Evolutionary conservation across 1,139 yeast species (phyloP).

Genomic region (Sugiyamaella novakii): DNA sequence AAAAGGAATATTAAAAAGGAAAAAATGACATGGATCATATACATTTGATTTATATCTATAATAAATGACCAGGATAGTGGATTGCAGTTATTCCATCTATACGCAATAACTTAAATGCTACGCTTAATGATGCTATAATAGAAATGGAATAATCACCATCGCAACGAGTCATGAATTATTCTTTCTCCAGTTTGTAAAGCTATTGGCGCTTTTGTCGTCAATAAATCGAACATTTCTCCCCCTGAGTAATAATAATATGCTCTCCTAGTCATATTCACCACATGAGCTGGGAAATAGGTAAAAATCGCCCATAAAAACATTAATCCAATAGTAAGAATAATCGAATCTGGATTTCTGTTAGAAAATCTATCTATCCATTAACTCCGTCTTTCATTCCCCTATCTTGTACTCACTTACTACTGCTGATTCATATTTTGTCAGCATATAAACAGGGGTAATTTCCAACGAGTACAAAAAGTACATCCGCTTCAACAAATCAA

Average conservation of each 20-base stretch:
- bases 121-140: too few species aligned
- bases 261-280: slow-evolving; percentile 29
- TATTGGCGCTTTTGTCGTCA: slow-evolving; percentile 11
- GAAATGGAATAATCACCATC: too few species aligned
- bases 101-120: too few species aligned
- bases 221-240: slow-evolving; percentile 20
- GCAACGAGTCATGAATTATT: slow-evolving; percentile 8
- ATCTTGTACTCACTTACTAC: slow-evolving; percentile 32
- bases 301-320: slow-evolving; percentile 31
- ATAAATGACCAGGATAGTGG: too few species aligned
- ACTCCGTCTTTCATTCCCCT: too few species aligned
- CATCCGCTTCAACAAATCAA: slow-evolving; percentile 19
- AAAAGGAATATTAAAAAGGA: too few species aligned
- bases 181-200: background rate
- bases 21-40: too few species aligned
- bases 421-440: slow-evolving; percentile 31
- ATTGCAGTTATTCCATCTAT: too few species aligned
- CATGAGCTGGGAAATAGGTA: slow-evolving; percentile 35
- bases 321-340: slow-evolving; percentile 23
- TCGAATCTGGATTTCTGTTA: slow-evolving; percentile 21
- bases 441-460: slow-evolving; percentile 33
- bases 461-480: slow-evolving; percentile 31
- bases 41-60: too few species aligned
- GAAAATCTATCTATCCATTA: too few species aligned
- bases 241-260: slow-evolving; percentile 36